Evolutionary conservation across 176 grass and related monocot genomes (phyloP).

Genomic region (Carex parvula): DNA sequence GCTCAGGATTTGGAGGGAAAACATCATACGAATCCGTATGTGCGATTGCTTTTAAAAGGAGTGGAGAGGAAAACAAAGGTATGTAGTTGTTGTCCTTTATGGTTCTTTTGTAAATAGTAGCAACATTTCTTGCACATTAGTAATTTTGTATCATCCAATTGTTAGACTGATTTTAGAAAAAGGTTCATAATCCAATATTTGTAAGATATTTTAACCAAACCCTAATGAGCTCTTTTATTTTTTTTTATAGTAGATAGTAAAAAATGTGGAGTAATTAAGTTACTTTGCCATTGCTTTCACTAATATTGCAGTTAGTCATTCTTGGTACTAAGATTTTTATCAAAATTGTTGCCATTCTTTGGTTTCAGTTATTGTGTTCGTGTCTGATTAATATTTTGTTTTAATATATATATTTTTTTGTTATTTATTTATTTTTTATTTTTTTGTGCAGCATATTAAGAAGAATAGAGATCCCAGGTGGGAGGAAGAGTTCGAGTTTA

Average conservation of each 20-base stretch:
- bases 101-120: not conserved
- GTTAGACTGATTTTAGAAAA: not conserved
- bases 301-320: not conserved
- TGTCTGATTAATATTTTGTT: slow-evolving; percentile 1
- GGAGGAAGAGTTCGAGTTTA: slow-evolving; percentile 68
- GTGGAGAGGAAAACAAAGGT: slow-evolving; percentile 85
- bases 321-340: not conserved
- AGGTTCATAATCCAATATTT: not conserved
- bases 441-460: slow-evolving; percentile 73
- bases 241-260: not conserved
- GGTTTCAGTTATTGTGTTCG: no score
- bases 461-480: slow-evolving; percentile 80
- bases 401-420: not conserved
- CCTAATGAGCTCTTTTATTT: not conserved
- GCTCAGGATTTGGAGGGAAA: slow-evolving; percentile 84
- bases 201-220: not conserved
- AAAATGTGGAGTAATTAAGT: not conserved
- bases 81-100: slow-evolving; percentile 3
- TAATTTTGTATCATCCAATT: not conserved
- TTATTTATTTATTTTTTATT: no score
- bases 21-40: slow-evolving; percentile 81
- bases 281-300: not conserved
- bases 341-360: not conserved
- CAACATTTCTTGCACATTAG: not conserved
- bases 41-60: slow-evolving; percentile 57